Percentiles rank a stretch among this genome's conserved stretches.
phyloP scores from a whole-genome alignment of 106 monocot species.

The Alisma plantagoaquatica region DNA sequence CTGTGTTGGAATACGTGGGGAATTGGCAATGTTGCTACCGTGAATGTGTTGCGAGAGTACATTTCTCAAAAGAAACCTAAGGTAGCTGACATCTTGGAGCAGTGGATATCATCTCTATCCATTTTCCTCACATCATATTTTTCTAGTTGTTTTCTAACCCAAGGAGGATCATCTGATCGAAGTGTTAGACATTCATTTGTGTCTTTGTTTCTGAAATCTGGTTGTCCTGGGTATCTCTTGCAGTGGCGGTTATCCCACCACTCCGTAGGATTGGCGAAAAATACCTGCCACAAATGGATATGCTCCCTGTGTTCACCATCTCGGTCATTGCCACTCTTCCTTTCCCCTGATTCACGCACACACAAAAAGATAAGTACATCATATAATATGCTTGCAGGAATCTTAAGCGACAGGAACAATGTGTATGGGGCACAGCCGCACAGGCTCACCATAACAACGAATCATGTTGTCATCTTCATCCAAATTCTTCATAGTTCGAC shows the following conservation, averaged over 20 bases:
- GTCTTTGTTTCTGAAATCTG: slow-evolving; percentile 79
- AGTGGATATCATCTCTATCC: background rate
- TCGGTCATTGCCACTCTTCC: too few species aligned
- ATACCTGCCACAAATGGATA: slow-evolving; percentile 68
- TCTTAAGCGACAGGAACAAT: background rate
- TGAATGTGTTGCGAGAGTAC: too few species aligned
- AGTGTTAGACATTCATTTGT: slow-evolving; percentile 61
- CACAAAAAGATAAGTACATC: too few species aligned
- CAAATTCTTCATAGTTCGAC: slow-evolving; percentile 7
- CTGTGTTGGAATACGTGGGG: too few species aligned
- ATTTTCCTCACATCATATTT: too few species aligned
- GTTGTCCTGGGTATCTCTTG: slow-evolving; percentile 10
- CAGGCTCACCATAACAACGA: slow-evolving; percentile 7
- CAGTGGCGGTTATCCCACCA: slow-evolving; percentile 76
- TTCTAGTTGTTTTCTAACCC: slow-evolving; percentile 69
- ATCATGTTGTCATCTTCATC: background rate
- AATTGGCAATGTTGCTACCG: too few species aligned
- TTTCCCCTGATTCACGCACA: too few species aligned
- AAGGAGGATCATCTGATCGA: slow-evolving; percentile 58
- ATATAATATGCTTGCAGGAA: slow-evolving; percentile 6
- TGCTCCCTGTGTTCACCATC: slow-evolving; percentile 25
- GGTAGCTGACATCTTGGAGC: background rate
- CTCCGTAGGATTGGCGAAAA: slow-evolving; percentile 62
- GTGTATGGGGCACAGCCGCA: background rate
- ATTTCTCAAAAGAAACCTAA: too few species aligned